Base-by-base conservation (phyloP, 306 rosid genomes). In the Prunus kanzakura region DNA sequence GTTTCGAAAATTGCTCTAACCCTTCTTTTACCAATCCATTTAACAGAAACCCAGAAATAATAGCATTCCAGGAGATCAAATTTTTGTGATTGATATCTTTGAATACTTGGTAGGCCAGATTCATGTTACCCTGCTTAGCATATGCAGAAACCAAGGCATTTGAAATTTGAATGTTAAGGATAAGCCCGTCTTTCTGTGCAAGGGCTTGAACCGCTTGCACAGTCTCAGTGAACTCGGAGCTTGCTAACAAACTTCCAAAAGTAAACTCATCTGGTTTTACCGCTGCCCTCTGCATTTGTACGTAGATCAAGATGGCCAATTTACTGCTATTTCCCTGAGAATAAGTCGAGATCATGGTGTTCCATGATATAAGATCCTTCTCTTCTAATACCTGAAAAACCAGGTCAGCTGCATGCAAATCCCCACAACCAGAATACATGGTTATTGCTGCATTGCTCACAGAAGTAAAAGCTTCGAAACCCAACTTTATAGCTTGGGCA, bases 341-440 rank as follows among this genome's bases (percentile, higher is more conserved):
- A 65, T 76, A 85, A 74, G 78, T 83, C 1, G 94, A 84, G 73
- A 93, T 84, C 83, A 90, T 83, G 69, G 90, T 71, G 74, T 93
- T 93, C 96, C 96, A 93, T 9, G 96, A 89, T 75, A 93, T 76
- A 78, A 87, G 82, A 84, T 90, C 98, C 73, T 81, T 87, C 51
- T 81, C 81, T 64, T 81, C 78, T 83, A 89, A 80, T 57, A 64
- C 79, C 69, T 77, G 87, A 49, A 93, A 93, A 85, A 87, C 74
- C 82, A 64, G 71, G 52, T 13, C 81, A 47, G 87, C 87, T 19
- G 89, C 84, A 47, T 68, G 70, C 43, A 86, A 79, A 77, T 89
- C 87, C 83, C 91, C 83, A 72, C 79, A 88, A 74, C 82, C 76
- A 29, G 93, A 84, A 85, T 90, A 90, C 97, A 89, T 90, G 54